A percentile compares a stretch with the other conserved stretches of the same genome.
phyloP scores from a whole-genome alignment of 331 rosid genomes.

The Acacia pycnantha region DNA sequence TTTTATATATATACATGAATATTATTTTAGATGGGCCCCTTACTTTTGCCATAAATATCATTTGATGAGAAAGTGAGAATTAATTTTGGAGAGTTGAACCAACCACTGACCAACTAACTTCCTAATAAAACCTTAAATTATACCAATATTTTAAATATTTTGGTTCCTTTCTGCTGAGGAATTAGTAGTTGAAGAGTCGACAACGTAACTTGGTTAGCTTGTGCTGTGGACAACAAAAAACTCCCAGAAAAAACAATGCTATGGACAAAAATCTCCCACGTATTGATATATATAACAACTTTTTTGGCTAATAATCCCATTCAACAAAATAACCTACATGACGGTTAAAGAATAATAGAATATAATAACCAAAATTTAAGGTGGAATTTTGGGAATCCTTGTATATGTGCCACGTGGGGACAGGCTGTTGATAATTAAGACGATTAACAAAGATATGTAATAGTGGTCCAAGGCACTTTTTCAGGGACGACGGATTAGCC shows the following conservation, averaged over 20 bases:
- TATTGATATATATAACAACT: not conserved
- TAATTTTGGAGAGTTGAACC: constrained; percentile 27
- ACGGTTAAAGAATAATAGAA: not conserved
- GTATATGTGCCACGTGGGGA: not conserved
- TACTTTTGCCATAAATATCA: constrained; percentile 1
- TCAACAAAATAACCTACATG: not conserved
- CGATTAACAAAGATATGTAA: not conserved
- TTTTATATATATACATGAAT: not conserved
- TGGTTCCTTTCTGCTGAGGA: not conserved
- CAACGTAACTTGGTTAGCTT: constrained; percentile 16
- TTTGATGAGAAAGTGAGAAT: not conserved
- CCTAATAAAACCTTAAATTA: not conserved
- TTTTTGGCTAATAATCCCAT: not conserved
- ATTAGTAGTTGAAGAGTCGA: constrained; percentile 17
- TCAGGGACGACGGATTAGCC: no score
- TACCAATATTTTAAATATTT: not conserved
- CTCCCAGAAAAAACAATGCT: not conserved
- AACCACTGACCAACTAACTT: constrained; percentile 44
- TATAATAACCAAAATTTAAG: not conserved
- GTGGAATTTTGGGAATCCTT: not conserved
- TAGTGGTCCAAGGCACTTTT: not conserved
- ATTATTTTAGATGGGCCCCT: not conserved
- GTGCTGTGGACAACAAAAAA: not conserved
- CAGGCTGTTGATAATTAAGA: not conserved
- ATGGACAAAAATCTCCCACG: not conserved